Evolutionary conservation across 805 yeast genomes (phyloP), one percentile per base, ranked within the genome.

Genomic region (Metschnikowia vanudenii): DNA sequence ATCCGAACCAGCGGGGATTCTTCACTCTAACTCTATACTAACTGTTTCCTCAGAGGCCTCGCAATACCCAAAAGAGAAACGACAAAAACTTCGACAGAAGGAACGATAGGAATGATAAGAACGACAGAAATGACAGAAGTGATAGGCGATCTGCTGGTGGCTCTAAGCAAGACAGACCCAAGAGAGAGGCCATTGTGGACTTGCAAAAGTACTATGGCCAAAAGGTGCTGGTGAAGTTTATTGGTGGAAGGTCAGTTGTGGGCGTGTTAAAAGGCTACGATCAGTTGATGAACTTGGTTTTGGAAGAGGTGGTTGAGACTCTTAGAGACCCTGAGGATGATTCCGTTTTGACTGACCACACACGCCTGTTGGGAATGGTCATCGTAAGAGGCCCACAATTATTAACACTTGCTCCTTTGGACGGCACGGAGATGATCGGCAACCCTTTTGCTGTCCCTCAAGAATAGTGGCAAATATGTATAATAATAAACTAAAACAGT

Each of bases 121-220:
- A 14, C 50, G 42, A 39, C 32, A 45, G 47, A 30, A 39, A 44
- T 40, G 47, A 45, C 30, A 35, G 45, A 31, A 46, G 38, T 22
- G 55, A 49, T 45, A 45, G 51, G 39, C 45, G 48, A 37, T 14
- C 35, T 26, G 22, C 43, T 38, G 46, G 39, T 29, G 33, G 31
- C 34, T 24, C 37, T 28, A 47, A 50, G 39, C 59, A 50, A 29
- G 89, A 84, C 55, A 82, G 89, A 12, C 98, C 97, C 31, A 87
- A 86, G 71, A 85, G 89, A 67, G 97, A 91, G 52, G 95, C 96
- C 18, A 88, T 91, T 49, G 73, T 89, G 46, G 90, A 91, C 63
- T 73, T 94, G 49, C 79, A 83, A 51, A 85, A 81, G 60, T 88
- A 86, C 63, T 80, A 80, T 57, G 95, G 88, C 62, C 75, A 84